These are phyloP conservation scores for Paramyrothecium roridum DNA, from an alignment of 2,329 filamentous ascomycete species.

Conservation along the genomic window DNA sequence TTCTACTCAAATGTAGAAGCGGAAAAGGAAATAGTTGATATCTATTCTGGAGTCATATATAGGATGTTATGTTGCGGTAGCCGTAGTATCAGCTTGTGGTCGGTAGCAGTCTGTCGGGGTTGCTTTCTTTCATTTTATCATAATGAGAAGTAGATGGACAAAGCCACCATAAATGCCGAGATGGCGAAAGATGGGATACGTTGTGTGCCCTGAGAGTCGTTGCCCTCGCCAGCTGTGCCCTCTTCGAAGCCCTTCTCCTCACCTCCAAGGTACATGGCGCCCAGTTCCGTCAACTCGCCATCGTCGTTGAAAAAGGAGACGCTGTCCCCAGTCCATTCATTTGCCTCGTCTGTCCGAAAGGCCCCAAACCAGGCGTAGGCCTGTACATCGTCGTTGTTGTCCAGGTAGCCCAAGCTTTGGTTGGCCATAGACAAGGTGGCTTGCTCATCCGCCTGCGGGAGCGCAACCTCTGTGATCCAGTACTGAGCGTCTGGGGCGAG, in stretches of 20 bases:
- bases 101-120: too few species aligned
- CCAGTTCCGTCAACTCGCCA: slow-evolving; percentile 34
- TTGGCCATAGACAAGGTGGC: slow-evolving; percentile 37
- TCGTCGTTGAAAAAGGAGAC: slow-evolving; percentile 32
- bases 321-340: slow-evolving; percentile 34
- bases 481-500: slow-evolving; percentile 15
- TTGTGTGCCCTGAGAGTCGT: neutral
- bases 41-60: too few species aligned
- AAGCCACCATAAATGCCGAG: too few species aligned
- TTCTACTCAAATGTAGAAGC: too few species aligned
- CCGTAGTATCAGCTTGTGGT: too few species aligned
- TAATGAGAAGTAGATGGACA: too few species aligned
- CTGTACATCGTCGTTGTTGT: slow-evolving; percentile 26
- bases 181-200: too few species aligned
- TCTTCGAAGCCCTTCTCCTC: slow-evolving; percentile 31
- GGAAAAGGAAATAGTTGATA: too few species aligned
- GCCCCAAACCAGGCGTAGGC: slow-evolving; percentile 40
- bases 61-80: too few species aligned
- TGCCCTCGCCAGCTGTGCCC: slow-evolving; percentile 18
- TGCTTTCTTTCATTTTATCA: too few species aligned
- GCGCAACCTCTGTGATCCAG: slow-evolving; percentile 38
- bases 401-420: slow-evolving; percentile 30
- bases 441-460: slow-evolving; percentile 29
- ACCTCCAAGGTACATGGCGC: slow-evolving; percentile 35
- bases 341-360: slow-evolving; percentile 32